phyloP scores from a whole-genome alignment of 495 filamentous ascomycete species.

The Aspergillus affinis region DNA sequence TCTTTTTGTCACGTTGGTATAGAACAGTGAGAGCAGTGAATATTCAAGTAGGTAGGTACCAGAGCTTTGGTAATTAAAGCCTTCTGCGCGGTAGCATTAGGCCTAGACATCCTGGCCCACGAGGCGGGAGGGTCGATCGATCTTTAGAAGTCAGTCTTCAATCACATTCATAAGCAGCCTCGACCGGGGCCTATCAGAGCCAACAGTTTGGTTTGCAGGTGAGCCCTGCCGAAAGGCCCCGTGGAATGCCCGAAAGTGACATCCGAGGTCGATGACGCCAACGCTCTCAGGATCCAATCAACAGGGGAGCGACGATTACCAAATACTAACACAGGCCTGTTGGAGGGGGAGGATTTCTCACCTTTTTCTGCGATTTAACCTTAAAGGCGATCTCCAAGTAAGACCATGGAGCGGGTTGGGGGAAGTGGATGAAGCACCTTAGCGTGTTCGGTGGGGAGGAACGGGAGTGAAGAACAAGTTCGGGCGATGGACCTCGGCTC shows the following conservation, averaged over 20 bases:
- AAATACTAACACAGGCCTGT: not conserved
- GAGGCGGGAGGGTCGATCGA: constrained; percentile 3
- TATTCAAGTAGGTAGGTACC: constrained; percentile 16
- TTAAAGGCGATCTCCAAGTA: not conserved
- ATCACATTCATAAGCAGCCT: constrained; percentile 1
- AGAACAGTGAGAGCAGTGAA: not conserved
- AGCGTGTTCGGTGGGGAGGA: constrained; percentile 5
- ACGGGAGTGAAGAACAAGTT: constrained; percentile 16
- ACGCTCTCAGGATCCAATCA: not conserved
- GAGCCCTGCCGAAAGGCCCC: constrained; percentile 16
- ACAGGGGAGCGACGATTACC: not conserved
- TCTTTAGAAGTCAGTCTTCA: constrained; percentile 2
- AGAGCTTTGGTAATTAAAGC: constrained; percentile 28
- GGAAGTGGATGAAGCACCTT: not conserved
- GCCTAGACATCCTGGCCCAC: constrained; percentile 33
- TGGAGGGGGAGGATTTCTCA: not conserved
- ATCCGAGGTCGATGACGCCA: constrained; percentile 21
- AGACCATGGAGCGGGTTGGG: not conserved
- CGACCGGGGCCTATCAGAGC: constrained; percentile 12
- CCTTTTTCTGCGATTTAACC: not conserved
- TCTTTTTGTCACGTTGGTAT: not conserved
- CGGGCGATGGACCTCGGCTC: constrained; percentile 37
- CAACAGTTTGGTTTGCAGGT: constrained; percentile 5
- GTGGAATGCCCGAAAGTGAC: constrained; percentile 15
- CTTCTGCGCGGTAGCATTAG: constrained; percentile 26